Evolutionary conservation across 2,329 filamentous ascomycete species (phyloP).

Genomic region (Ceratocystis variospora): DNA sequence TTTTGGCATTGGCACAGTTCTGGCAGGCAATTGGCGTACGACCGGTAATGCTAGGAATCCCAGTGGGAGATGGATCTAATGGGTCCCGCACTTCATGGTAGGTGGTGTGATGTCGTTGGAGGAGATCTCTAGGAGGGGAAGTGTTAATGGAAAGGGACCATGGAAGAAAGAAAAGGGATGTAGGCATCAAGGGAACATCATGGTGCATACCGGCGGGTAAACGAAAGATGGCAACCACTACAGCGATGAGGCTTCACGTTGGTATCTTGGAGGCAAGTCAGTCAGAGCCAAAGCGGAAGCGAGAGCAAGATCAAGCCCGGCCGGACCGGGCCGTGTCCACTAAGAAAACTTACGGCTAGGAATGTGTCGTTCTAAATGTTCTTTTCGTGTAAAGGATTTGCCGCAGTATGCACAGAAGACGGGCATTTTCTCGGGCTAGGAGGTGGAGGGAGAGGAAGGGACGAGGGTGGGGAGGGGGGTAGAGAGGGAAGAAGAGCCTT

Average conservation of each 20-base stretch:
- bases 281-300: slow-evolving; percentile 5
- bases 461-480: not conserved
- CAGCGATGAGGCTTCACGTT: slow-evolving; percentile 42
- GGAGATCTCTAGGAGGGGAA: slow-evolving; percentile 31
- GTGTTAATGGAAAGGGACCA: not conserved
- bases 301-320: not conserved
- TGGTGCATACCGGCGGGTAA: slow-evolving; percentile 33
- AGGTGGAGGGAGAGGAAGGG: not conserved
- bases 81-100: slow-evolving; percentile 38
- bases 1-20: slow-evolving; percentile 29
- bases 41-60: slow-evolving; percentile 31
- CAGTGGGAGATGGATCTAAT: slow-evolving; percentile 32
- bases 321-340: not conserved
- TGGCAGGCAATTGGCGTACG: slow-evolving; percentile 30
- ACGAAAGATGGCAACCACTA: slow-evolving; percentile 35
- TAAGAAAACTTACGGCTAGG: slow-evolving; percentile 33
- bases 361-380: slow-evolving; percentile 43
- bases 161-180: not conserved
- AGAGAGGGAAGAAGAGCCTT: not conserved
- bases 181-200: not conserved
- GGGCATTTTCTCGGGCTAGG: slow-evolving; percentile 19
- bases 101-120: slow-evolving; percentile 37
- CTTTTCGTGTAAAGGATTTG: slow-evolving; percentile 41
- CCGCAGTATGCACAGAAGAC: slow-evolving; percentile 42
- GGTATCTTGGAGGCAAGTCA: slow-evolving; percentile 31